Evolutionary conservation across 805 yeast genomes (phyloP), one percentile per base, ranked within the genome.

Genomic region (Lipomyces yamadae): DNA sequence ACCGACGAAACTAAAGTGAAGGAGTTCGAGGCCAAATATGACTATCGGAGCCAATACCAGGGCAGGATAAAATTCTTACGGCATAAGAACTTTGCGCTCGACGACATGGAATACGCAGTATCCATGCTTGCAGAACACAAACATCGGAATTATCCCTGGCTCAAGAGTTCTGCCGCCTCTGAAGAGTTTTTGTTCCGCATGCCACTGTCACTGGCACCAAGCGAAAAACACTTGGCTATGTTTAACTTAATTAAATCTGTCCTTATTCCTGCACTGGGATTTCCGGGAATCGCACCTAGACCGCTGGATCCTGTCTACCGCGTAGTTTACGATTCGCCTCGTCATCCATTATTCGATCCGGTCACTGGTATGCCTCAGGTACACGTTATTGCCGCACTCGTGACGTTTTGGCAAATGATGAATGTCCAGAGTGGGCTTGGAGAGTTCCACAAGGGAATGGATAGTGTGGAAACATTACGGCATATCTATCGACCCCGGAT

Each of bases 391-490:
- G 58, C 70, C 10, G 70, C 70, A 33, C 61, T 68, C 54, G 71
- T 66, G 24, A 68, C 71, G 48, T 68, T 68, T 55, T 68, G 71
- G 71, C 71, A 68, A 58, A 68, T 68, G 71, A 68, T 68, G 69
- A 68, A 68, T 42, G 54, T 68, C 29, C 71, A 68, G 60, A 61
- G 67, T 42, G 67, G 67, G 2, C 39, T 68, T 24, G 59, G 64
- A 11, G 58, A 53, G 15, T 45, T 62, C n/a, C 58, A 53, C 18
- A 52, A 45, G 18, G 69, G 71, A 7, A 61, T 67, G 71, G 71
- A 68, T 54, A 60, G 59, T 35, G 33, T 68, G 11, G 71, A 68
- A 57, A 39, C 56, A 7, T 56, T 68, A 29, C 39, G 58, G 54
- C 39, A 18, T 30, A 18, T 57, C 48, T 56, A 18, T 52, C 54